These are phyloP conservation scores for Moesziomyces globuligerus DNA, from an alignment of 1,284 basidiomycete genomes.

Conservation along the genomic window DNA sequence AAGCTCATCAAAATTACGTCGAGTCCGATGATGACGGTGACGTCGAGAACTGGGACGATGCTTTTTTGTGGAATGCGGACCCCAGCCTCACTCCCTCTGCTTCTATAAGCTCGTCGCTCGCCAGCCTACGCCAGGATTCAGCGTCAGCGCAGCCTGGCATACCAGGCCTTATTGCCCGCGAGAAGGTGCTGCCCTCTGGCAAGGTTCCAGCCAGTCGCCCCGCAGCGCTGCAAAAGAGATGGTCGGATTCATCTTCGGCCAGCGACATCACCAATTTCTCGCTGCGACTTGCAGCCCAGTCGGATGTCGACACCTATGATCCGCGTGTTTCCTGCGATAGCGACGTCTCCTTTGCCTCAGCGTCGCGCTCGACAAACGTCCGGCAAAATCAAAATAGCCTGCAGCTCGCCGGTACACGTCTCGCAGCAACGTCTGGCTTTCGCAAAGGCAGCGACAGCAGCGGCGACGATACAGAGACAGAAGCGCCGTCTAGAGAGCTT, in stretches of 20 bases:
- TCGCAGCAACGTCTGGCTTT: neutral
- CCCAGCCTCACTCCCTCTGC: conserved; percentile 14
- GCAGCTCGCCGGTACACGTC: neutral
- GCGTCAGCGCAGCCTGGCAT: neutral
- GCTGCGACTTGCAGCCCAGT: conserved; percentile 37
- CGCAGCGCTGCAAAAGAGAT: neutral
- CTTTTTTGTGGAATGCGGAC: conserved; percentile 41
- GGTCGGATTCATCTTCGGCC: conserved; percentile 14
- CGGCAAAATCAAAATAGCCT: too few species aligned
- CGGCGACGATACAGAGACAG: conserved; percentile 44
- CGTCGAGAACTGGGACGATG: conserved; percentile 52
- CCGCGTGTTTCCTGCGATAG: conserved; percentile 6
- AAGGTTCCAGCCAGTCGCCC: conserved; percentile 1
- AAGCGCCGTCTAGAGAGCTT: conserved; percentile 9
- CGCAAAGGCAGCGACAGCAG: conserved; percentile 11
- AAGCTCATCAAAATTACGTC: neutral
- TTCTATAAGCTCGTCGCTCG: conserved; percentile 15
- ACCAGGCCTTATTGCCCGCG: neutral
- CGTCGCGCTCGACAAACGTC: neutral
- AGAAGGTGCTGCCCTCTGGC: neutral
- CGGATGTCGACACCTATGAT: conserved; percentile 16
- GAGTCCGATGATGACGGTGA: conserved; percentile 35
- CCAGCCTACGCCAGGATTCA: conserved; percentile 1
- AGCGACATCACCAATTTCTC: conserved; percentile 39
- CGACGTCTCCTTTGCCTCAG: conserved; percentile 1